Evolutionary conservation across 1,284 basidiomycete genomes (phyloP), one percentile per base, ranked within the genome.

Genomic region (Ustilago shanxiensis): DNA sequence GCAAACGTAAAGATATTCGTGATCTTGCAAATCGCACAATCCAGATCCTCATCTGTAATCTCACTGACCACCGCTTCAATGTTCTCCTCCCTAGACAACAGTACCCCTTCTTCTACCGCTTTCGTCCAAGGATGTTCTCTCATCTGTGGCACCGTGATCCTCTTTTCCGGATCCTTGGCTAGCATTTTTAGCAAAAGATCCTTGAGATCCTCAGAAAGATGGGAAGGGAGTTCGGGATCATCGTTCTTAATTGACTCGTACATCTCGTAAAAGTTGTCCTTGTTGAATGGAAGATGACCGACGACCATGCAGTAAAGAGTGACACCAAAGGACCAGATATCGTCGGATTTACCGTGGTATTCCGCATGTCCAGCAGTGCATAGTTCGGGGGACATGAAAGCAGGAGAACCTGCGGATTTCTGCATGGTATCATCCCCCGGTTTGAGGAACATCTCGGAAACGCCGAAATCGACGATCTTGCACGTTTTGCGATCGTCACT

Each of bases 401-500:
- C 89, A 0, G 89, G 89, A 79, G 87, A 88, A 0, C 89, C 89
- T 0, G 86, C 88, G 22, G 86, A 85, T 60, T 88, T 86, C 65
- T 85, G 85, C 72, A 88, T 84, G 37, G 80, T 78, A 77, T 89
- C 88, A 61, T 89, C 88, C 14, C 86, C 87, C 0, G 83, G 79
- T 28, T 85, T 84, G 9, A 80, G 74, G 62, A 89, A 89, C 86
- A 90, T 89, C 63, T 90, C 89, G 1, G 88, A 89, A 0, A 90
- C 88, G 31, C 89, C 89, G 81, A 90, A 90, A 72, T 90, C 89
- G 75, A 88, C 89, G 53, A 90, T 86, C 80, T 90, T 90, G 84
- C 89, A 89, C 11, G 84, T 82, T 56, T 85, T 80, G n/a, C 84
- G 79, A 67, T 89, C 87, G n/a, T 85, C 84, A 13, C 86, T 87